Evolutionary conservation across 2,329 filamentous ascomycete genomes (phyloP).

Genomic region (Grosmannia clavigera): DNA sequence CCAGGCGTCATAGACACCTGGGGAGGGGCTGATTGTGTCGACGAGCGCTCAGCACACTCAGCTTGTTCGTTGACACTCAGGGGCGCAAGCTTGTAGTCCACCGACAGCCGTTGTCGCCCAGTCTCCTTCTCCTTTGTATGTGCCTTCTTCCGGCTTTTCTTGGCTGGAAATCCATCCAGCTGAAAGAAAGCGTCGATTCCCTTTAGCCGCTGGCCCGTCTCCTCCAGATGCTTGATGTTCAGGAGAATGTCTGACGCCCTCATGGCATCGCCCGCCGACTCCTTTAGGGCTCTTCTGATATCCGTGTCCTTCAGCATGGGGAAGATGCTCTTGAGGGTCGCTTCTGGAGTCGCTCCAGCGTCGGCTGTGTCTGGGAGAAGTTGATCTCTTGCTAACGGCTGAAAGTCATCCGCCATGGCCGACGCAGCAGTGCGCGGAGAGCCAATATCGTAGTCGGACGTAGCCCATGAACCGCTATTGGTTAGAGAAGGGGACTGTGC

Average conservation of each 20-base stretch:
- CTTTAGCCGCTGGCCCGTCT: conserved; percentile 49
- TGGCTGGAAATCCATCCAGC: conserved; percentile 22
- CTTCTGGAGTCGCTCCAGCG: conserved; percentile 18
- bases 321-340: conserved; percentile 58
- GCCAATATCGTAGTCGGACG: neutral
- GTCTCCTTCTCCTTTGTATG: conserved; percentile 18
- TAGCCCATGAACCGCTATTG: neutral
- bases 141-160: neutral
- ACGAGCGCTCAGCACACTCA: neutral
- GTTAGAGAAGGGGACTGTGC: neutral
- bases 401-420: neutral
- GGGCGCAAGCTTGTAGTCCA: conserved; percentile 27
- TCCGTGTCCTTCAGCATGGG: conserved; percentile 53
- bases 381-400: neutral
- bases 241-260: conserved; percentile 68
- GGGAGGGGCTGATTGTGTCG: neutral
- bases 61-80: conserved; percentile 20
- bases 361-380: conserved; percentile 37
- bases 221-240: conserved; percentile 65
- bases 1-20: neutral
- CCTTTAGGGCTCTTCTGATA: conserved; percentile 53
- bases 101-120: conserved; percentile 19
- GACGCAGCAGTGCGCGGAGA: neutral
- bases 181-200: conserved; percentile 74
- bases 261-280: conserved; percentile 53